phyloP scores from a whole-genome alignment of 129 eudicot genomes.

The Tanacetum coccineum region DNA sequence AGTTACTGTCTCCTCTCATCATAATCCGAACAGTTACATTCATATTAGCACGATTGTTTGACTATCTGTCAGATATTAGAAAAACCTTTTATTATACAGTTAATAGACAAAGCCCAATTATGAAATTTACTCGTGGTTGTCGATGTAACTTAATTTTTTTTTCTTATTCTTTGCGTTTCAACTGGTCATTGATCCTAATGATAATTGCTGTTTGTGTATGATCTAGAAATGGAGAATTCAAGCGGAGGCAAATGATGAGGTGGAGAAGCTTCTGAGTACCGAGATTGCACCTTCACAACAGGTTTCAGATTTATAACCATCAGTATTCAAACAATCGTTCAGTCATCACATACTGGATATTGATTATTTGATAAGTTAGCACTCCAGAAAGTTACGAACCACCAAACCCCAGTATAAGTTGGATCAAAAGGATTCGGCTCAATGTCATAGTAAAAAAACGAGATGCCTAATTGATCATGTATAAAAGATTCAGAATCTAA shows the following conservation, averaged over 20 bases:
- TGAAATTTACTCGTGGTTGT: neutral
- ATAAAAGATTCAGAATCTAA: slow-evolving; percentile 11
- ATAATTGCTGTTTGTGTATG: neutral
- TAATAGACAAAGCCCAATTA: neutral
- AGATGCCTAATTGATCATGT: slow-evolving; percentile 3
- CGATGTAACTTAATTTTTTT: neutral
- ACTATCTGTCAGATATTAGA: too few species aligned
- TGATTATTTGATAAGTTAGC: neutral
- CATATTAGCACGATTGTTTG: too few species aligned
- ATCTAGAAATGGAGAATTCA: slow-evolving; percentile 85
- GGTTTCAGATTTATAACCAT: slow-evolving; percentile 33
- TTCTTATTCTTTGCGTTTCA: neutral
- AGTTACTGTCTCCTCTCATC: too few species aligned
- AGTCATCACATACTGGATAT: neutral
- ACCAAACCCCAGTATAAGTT: neutral
- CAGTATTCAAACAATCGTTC: slow-evolving; percentile 1
- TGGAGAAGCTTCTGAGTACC: slow-evolving; percentile 80
- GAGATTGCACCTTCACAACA: slow-evolving; percentile 50
- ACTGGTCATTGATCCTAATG: neutral
- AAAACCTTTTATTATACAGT: neutral
- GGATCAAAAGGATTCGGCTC: neutral
- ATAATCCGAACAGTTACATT: too few species aligned
- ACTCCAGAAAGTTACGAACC: slow-evolving; percentile 12
- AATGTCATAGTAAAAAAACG: neutral
- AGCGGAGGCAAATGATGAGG: slow-evolving; percentile 98